Evolutionary conservation across 768 basidiomycete species (phyloP).

Genomic region (Dacryopinax primogenitus): DNA sequence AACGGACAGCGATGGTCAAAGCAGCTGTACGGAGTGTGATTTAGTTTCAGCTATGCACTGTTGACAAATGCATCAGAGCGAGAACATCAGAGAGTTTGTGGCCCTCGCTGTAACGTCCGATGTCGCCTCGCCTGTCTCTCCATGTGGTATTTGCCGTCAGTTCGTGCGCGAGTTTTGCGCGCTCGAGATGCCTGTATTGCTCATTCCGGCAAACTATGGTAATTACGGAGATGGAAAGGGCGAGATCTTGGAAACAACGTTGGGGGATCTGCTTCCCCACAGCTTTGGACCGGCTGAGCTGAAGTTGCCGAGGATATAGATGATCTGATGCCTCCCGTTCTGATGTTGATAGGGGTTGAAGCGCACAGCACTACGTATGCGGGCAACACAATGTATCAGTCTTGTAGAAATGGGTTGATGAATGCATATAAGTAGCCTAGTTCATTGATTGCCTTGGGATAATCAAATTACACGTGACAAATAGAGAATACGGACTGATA

Average conservation of each 20-base stretch:
- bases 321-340: background rate
- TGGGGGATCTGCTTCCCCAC: constrained; percentile 64
- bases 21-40: constrained; percentile 52
- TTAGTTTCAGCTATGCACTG: background rate
- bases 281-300: constrained; percentile 85
- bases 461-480: too few species aligned
- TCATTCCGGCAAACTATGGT: constrained; percentile 49
- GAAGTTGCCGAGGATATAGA: constrained; percentile 30
- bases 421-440: too few species aligned
- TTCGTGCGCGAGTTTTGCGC: constrained; percentile 77
- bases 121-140: constrained; percentile 52
- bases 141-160: constrained; percentile 91
- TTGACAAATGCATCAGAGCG: constrained; percentile 43
- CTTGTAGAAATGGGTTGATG: too few species aligned
- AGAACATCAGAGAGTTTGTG: constrained; percentile 54
- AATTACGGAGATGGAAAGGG: constrained; percentile 33
- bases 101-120: constrained; percentile 74
- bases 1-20: constrained; percentile 89
- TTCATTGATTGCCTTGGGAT: too few species aligned
- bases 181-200: constrained; percentile 54
- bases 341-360: background rate
- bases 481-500: too few species aligned
- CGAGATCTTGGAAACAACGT: constrained; percentile 43
- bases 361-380: too few species aligned
- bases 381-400: too few species aligned